Evolutionary conservation across 2,329 filamentous ascomycete genomes (phyloP).

Genomic region (Aspergillus brasiliensis): DNA sequence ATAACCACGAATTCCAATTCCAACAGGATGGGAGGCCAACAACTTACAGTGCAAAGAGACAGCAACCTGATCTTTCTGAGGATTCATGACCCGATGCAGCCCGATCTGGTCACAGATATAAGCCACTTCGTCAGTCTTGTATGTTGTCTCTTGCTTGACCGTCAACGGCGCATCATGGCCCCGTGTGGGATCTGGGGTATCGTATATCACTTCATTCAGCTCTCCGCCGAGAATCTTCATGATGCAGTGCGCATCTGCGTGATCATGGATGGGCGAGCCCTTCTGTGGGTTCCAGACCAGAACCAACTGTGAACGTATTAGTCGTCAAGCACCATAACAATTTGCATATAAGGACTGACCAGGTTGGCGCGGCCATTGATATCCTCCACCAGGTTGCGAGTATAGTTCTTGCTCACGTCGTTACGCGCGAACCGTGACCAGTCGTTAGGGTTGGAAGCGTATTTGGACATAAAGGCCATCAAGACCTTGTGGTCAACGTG

Average conservation of each 20-base stretch:
- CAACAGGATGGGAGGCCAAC: not conserved
- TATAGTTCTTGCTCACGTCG: slow-evolving; percentile 36
- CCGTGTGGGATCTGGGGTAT: slow-evolving; percentile 15
- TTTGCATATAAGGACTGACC: slow-evolving; percentile 14
- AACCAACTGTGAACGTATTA: slow-evolving; percentile 25
- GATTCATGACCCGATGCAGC: slow-evolving; percentile 35
- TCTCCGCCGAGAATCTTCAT: slow-evolving; percentile 39
- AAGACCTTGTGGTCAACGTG: slow-evolving; percentile 30
- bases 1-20: not conserved
- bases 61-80: slow-evolving; percentile 28
- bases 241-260: slow-evolving; percentile 41
- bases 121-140: slow-evolving; percentile 32
- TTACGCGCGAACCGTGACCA: slow-evolving; percentile 34
- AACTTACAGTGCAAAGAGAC: slow-evolving; percentile 36
- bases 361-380: slow-evolving; percentile 38
- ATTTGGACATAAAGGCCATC: slow-evolving; percentile 30
- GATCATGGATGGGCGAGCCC: slow-evolving; percentile 39
- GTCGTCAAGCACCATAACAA: not conserved
- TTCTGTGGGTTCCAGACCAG: slow-evolving; percentile 41
- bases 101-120: slow-evolving; percentile 38
- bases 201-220: slow-evolving; percentile 32
- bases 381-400: slow-evolving; percentile 35
- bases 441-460: slow-evolving; percentile 29
- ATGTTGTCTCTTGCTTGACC: slow-evolving; percentile 28
- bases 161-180: slow-evolving; percentile 21